Evolutionary conservation across 169 alveolate genomes (phyloP).

Genomic region (Plasmodium gallinaceum): DNA sequence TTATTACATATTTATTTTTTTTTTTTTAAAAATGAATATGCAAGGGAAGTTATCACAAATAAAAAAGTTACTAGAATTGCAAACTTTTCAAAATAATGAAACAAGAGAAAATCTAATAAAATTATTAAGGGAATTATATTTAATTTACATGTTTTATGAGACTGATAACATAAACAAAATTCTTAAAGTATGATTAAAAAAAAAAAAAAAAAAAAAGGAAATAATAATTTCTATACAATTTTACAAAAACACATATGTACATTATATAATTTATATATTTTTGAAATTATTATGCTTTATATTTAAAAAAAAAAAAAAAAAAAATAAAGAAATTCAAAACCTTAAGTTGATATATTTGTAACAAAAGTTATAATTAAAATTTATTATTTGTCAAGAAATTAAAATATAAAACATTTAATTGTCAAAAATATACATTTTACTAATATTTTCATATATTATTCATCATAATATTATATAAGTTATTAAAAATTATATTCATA

Average conservation of each 20-base stretch:
- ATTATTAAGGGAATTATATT: slow-evolving; percentile 35
- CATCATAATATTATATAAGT: too few species aligned
- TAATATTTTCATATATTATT: too few species aligned
- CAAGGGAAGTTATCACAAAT: slow-evolving; percentile 23
- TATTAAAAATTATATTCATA: too few species aligned
- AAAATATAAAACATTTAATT: too few species aligned
- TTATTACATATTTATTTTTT: not conserved
- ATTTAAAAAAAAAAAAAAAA: slow-evolving; percentile 22
- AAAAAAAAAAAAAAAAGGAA: slow-evolving; percentile 11
- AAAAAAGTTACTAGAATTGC: slow-evolving; percentile 63
- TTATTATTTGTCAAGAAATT: too few species aligned
- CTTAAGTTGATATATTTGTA: too few species aligned
- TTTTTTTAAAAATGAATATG: slow-evolving; percentile 28
- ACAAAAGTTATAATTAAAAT: too few species aligned
- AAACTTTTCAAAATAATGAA: slow-evolving; percentile 44
- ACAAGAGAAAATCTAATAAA: slow-evolving; percentile 60
- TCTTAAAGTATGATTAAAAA: slow-evolving; percentile 9
- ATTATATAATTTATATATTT: too few species aligned
- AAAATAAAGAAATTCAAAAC: not conserved
- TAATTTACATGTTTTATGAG: slow-evolving; percentile 23
- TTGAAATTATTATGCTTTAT: too few species aligned
- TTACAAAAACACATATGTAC: not conserved
- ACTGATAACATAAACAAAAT: slow-evolving; percentile 14
- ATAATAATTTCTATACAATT: not conserved
- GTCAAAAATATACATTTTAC: too few species aligned